These are phyloP conservation scores for Skeletonema marinoi DNA, from an alignment of 108 stramenopile species.

Conservation along the genomic window DNA sequence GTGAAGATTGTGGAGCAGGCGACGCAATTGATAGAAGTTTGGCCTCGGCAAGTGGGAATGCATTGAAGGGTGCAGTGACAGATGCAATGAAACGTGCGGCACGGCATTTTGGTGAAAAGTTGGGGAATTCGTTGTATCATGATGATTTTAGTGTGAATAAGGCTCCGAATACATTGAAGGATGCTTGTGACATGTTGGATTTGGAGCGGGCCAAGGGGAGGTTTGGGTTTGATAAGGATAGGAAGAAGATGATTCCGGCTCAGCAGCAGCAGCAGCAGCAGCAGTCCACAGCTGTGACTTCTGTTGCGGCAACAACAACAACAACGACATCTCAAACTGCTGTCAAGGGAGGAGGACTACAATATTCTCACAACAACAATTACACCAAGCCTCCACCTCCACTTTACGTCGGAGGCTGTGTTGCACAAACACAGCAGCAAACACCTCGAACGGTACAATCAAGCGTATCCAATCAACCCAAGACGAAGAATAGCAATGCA, in stretches of 20 bases:
- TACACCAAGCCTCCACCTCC: background rate
- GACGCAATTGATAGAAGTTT: conserved; percentile 74
- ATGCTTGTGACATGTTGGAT: conserved; percentile 72
- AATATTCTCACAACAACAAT: background rate
- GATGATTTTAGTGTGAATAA: conserved; percentile 66
- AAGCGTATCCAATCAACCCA: background rate
- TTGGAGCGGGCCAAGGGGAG: conserved; percentile 70
- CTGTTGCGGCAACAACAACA: background rate
- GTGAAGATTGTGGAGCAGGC: conserved; percentile 83
- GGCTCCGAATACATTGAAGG: conserved; percentile 65
- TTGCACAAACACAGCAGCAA: background rate
- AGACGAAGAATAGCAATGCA: background rate
- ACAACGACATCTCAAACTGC: background rate
- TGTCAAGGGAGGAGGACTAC: background rate
- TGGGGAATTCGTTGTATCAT: conserved; percentile 79
- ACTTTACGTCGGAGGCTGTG: background rate
- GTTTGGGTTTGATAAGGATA: conserved; percentile 61
- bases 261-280: background rate
- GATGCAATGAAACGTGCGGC: conserved; percentile 88
- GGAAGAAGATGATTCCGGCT: conserved; percentile 8
- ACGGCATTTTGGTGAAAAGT: conserved; percentile 80
- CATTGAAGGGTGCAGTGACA: conserved; percentile 79
- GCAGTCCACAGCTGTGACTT: background rate
- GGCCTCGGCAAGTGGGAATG: conserved; percentile 71
- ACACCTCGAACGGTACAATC: background rate